A percentile compares a stretch with the other conserved stretches of the same genome.
phyloP scores from a whole-genome alignment of 331 rosid genomes.

The Rhamnella rubrinervis region DNA sequence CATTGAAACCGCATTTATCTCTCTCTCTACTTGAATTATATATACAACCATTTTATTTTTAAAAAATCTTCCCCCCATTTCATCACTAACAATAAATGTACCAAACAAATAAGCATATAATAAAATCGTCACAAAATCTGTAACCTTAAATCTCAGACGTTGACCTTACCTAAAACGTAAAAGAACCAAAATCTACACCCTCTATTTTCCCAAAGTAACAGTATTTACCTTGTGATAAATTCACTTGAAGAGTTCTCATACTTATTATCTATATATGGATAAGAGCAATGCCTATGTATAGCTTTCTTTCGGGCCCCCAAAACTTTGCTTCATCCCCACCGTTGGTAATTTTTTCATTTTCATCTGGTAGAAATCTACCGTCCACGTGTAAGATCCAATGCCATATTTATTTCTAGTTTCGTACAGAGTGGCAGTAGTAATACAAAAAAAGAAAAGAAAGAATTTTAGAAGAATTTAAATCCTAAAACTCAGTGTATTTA shows the following conservation, averaged over 20 bases:
- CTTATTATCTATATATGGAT: neutral
- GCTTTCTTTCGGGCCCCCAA: no score
- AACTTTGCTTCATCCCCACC: no score
- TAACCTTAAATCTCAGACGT: constrained; percentile 9
- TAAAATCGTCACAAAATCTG: neutral
- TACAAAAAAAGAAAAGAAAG: neutral
- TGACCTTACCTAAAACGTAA: neutral
- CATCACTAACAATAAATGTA: no score
- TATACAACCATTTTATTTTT: no score
- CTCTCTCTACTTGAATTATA: no score
- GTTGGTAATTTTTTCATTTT: no score
- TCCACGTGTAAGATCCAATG: no score
- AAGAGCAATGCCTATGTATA: no score
- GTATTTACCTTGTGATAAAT: neutral
- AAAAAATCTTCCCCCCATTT: no score
- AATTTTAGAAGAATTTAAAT: neutral
- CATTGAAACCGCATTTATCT: no score
- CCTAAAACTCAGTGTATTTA: constrained; percentile 5
- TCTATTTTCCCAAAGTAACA: constrained; percentile 8
- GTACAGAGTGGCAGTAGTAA: neutral
- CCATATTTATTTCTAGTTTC: no score
- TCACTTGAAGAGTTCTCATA: neutral
- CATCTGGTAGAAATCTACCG: no score
- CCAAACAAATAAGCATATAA: neutral
- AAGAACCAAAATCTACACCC: constrained; percentile 4